Base-by-base conservation (phyloP, 306 rosid species). In the Fagus sylvatica region DNA sequence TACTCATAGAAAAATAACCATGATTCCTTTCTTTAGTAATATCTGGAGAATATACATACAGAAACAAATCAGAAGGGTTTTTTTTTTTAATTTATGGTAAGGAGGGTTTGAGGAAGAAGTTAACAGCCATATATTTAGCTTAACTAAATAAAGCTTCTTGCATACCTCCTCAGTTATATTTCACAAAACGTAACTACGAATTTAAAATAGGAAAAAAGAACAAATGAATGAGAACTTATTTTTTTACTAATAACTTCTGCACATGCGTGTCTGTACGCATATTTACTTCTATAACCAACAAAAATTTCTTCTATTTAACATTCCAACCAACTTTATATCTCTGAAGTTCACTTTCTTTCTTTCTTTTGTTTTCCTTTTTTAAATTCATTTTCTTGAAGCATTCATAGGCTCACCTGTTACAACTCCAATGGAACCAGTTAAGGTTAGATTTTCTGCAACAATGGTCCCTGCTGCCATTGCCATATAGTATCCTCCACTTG, bases 401-500 rank as follows among this genome's bases (percentile, higher is more conserved):
- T 53, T 56, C n/a, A 60, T 40, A 32, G 55, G 78, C 36, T 89
- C 79, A 95, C 99, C 98, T 79, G 93, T 78, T 54, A 93, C 96
- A 80, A 95, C 99, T 72, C 99, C 99, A 82, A 95, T 95, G 62
- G 99, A 95, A 72, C 99, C 99, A 73, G 99, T 95, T 76, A 91
- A 81, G 78, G 98, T 92, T 49, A 95, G 88, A 82, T 78, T 91
- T 83, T 95, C 99, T n/a, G 98, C 96, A 81, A 95, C 99, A 89
- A 95, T 89, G 72, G 91, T 61, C 62, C 89, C 91, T 74, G 97
- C 90, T 78, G 93, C 99, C 99, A 95, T 95, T 67, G 98, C 99
- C 97, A 92, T 91, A 81, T 93, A 92, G 88, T 93, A 95, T 67
- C 99, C 97, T 76, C 99, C 99, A 84, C 99, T 95, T 77, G 98